Base-by-base conservation (phyloP, 441 rosid genomes). In the Populus hybrid region DNA sequence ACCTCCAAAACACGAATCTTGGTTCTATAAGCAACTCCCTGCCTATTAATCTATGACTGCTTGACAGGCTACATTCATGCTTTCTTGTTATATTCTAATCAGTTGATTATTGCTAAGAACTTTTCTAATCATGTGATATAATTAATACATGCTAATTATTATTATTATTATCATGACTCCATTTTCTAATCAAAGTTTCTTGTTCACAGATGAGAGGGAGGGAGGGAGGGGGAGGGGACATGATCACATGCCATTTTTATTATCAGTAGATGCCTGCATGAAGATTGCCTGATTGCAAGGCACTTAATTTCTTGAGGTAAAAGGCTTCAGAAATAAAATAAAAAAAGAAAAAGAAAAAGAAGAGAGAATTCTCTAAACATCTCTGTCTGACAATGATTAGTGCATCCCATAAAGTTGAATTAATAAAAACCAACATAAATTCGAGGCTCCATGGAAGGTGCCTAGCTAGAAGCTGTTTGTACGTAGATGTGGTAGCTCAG, bases 401-500 rank as follows among this genome's bases (percentile, higher is more conserved):
- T 83, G 80, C 78, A 23, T 73, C 69, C 75, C 80, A 75, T 68
- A 77, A 67, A 76, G 59, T 66, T 63, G 69, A 74, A 77, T 30
- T 67, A 81, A 73, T 66, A 32, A 42, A 69, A 5, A 78, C 73
- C 63, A 79, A 80, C 83, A 82, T 46, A 83, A 82, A 83, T 80
- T 76, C 78, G 35, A 77, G 69, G 9, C 10, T 54, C 77, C 42
- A 77, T 70, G 82, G 87, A 81, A 84, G 83, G 54, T 81, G 86
- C 83, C 54, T 24, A 73, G 36, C 36, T 34, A 6, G 84, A 73
- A 83, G 75, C 59, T 67, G 78, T n/a, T 32, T 4, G 10, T 28
- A 3, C 30, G 30, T 28, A 68, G n/a, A 10, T 35, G 42, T 20
- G 30, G 65, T 18, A 76, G 69, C 32, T 28, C n/a, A 40, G 4